Base-by-base conservation (phyloP, 371 early-diverging fungal genomes). In the Syncephalastrum contaminatum region DNA sequence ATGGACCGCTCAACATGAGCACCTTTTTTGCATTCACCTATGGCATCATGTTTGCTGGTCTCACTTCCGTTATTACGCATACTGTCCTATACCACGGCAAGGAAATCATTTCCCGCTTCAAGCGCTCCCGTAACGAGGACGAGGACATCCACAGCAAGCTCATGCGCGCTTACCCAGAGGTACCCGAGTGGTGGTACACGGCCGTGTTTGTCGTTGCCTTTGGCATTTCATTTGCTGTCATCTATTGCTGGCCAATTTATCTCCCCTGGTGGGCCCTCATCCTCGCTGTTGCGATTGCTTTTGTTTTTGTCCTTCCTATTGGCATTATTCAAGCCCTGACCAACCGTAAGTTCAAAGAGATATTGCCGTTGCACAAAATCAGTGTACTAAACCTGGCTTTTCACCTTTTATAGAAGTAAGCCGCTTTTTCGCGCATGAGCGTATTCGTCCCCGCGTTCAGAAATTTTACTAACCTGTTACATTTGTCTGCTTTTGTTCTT, bases 321-420 rank as follows among this genome's bases (percentile, higher is more conserved):
- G 93, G 91, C 69, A 88, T 90, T 49, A 80, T 90, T 48, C 76
- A 80, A 39, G 92, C 92, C 21, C 72, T 91, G 18, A 87, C 70
- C 59, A 87, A 85, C 57, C 83, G 36, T 30, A 30, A 30, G 36
- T 30, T 10, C 2, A 30, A 12, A 12, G 36, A 30, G 36, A 30
- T 30, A 30, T 30, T 30, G 12, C 12, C 10, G 36, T 30, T 10
- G 10, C 36, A 30, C 36, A 30, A 10, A 30, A 8, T 30, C 36
- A 30, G 5, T 0, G 3, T 0, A 2, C 36, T 30, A 30, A 30
- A 30, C 12, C 36, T 30, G 36, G 2, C 10, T 30, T 30, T 30
- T 30, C 36, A 30, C 36, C 36, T 8, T 30, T 30, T 30, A 30
- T 30, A 30, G 36, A 30, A 30, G 36, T 30, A 30, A 30, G 36